These are phyloP conservation scores for Coccomyxa sp. DNA, from an alignment of 139 green algal genomes.

Conservation along the genomic window DNA sequence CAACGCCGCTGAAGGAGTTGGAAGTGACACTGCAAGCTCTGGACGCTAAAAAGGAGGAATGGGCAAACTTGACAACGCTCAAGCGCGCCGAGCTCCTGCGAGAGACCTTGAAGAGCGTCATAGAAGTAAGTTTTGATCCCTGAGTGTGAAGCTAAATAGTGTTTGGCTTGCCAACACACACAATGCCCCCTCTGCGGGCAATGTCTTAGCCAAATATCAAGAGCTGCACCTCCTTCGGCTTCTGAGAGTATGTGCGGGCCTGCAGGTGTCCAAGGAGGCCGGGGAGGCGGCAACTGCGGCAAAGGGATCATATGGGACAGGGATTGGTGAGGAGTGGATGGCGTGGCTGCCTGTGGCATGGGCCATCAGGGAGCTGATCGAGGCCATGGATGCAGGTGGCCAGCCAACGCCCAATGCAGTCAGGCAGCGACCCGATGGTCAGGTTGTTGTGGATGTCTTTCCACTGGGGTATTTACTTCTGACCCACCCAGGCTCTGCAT, in stretches of 20 bases:
- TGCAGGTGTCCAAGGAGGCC: slow-evolving; percentile 28
- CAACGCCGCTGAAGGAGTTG: slow-evolving; percentile 25
- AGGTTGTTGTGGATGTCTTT: slow-evolving; percentile 51
- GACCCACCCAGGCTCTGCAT: too few species aligned
- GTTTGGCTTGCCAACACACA: too few species aligned
- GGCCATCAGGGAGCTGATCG: slow-evolving; percentile 43
- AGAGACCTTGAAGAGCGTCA: slow-evolving; percentile 32
- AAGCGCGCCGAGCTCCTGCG: slow-evolving; percentile 43
- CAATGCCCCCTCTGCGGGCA: too few species aligned
- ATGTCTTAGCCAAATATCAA: too few species aligned
- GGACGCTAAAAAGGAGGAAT: slow-evolving; percentile 32
- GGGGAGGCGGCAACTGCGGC: slow-evolving; percentile 17
- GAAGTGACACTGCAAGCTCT: slow-evolving; percentile 28
- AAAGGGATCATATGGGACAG: slow-evolving; percentile 57
- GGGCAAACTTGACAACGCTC: slow-evolving; percentile 14
- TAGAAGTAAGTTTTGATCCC: slow-evolving; percentile 11
- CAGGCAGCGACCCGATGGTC: slow-evolving; percentile 17
- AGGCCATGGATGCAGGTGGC: slow-evolving; percentile 39
- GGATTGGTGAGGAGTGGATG: slow-evolving; percentile 56
- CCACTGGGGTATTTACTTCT: slow-evolving; percentile 26
- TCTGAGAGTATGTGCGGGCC: too few species aligned
- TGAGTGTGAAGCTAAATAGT: too few species aligned
- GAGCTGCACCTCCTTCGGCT: too few species aligned
- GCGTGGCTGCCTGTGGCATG: slow-evolving; percentile 36
- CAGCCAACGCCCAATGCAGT: slow-evolving; percentile 14